Evolutionary conservation across 1,139 yeast genomes (phyloP), one percentile per base, ranked within the genome.

Genomic region (Kodamaea sp.): DNA sequence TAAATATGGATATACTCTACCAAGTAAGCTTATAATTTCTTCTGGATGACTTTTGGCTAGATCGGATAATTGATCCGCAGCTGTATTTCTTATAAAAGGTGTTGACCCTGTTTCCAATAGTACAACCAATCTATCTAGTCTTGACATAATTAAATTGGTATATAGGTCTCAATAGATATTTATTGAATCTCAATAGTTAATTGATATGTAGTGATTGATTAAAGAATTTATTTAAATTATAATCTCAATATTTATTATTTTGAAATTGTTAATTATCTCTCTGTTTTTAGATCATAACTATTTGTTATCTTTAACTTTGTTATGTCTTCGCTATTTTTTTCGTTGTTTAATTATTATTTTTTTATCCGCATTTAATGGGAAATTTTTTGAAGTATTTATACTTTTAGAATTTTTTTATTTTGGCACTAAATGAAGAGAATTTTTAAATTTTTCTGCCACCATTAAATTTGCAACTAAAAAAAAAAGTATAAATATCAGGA

Each of bases 41-140:
- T 90, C 97, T 0, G 97, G 97, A 53, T 94, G 98, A 32, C 86
- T 84, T 58, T 84, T 85, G 25, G 96, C 97, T 36, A 94, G 74
- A 53, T 90, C 97, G 3, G 96, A 89, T 50, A 94, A 72, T 63
- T 94, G 99, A 56, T 92, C 97, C 2, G 98, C 98, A 1, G 98
- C 99, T 8, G 97, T 88, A 55, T 87, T 88, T 49, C 98, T 77
- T 36, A 94, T 94, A 58, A 88, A 86, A 29, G 88, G 87, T 6
- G 97, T 89, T 10, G 97, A 88, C 9, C 98, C 98, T 3, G 97
- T 87, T 64, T 94, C 98, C 49, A 94, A 68, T 45, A 92, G 69
- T 22, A 82, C 78, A 46, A 84, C 92, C 57, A 84, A 78, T 46
- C 94, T 69, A 57, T 84, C 94, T 55, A 84, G 66, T 46, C 78